phyloP scores from a whole-genome alignment of 2,329 filamentous ascomycete species.

The Mollisiaceae sp. region DNA sequence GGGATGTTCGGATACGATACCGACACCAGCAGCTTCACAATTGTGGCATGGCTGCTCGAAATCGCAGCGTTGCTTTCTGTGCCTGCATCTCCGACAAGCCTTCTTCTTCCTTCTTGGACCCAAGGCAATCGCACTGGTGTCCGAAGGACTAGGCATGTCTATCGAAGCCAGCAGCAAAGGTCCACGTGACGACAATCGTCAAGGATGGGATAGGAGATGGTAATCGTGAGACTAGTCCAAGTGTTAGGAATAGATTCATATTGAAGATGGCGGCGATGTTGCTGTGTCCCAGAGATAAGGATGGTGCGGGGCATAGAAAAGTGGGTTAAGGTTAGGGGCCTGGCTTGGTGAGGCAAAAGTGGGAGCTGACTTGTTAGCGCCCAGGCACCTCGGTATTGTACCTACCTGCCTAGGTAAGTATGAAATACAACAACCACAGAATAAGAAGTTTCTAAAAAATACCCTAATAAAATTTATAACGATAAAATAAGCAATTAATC shows the following conservation, averaged over 20 bases:
- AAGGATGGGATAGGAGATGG: neutral
- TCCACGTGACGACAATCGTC: slow-evolving; percentile 7
- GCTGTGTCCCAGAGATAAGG: slow-evolving; percentile 6
- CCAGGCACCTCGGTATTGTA: no score
- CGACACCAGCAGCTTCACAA: slow-evolving; percentile 17
- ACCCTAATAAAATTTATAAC: no score
- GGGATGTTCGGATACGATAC: slow-evolving; percentile 8
- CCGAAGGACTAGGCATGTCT: slow-evolving; percentile 13
- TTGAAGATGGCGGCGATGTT: neutral
- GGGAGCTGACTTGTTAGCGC: neutral
- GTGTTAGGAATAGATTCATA: neutral
- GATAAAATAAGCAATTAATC: no score
- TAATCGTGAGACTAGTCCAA: no score
- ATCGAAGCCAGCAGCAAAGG: neutral
- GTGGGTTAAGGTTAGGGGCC: neutral
- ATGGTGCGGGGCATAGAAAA: slow-evolving; percentile 7
- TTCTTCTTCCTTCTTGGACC: slow-evolving; percentile 19
- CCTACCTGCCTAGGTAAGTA: no score
- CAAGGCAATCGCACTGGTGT: slow-evolving; percentile 10
- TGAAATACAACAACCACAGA: no score
- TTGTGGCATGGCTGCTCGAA: slow-evolving; percentile 27
- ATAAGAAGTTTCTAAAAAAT: neutral
- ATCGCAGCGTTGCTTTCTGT: slow-evolving; percentile 26
- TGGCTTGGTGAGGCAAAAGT: neutral
- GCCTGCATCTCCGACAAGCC: slow-evolving; percentile 21